A percentile compares a stretch with the other conserved stretches of the same genome.
Conservation (phyloP, 768 basidiomycete species). For the Mycena capillaripes region DNA sequence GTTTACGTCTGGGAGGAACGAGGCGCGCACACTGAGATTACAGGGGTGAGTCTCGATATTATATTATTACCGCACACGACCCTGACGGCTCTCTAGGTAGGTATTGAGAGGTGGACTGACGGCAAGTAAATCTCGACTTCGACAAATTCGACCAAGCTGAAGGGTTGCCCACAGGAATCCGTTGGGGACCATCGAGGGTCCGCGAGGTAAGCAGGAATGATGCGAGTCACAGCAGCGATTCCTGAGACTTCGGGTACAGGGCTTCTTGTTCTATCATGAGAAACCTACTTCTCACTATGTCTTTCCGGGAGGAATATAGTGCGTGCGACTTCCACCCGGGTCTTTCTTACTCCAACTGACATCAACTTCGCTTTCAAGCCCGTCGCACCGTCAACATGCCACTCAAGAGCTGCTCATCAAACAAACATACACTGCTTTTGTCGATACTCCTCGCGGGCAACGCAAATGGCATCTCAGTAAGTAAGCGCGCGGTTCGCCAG, state of each 20-base stretch:
- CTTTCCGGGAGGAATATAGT: conserved; percentile 57
- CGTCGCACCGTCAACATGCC: conserved; percentile 45
- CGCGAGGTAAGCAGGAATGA: conserved; percentile 70
- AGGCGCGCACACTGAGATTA: conserved; percentile 77
- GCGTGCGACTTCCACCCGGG: conserved; percentile 50
- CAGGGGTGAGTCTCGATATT: conserved; percentile 65
- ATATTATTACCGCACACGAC: background rate
- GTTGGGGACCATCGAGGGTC: conserved; percentile 87
- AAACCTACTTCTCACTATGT: conserved; percentile 65
- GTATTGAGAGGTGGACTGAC: conserved; percentile 88
- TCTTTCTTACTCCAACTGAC: conserved; percentile 21
- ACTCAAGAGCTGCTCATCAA: conserved; percentile 70
- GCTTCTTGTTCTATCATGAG: conserved; percentile 86
- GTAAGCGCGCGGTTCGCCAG: conserved; percentile 38
- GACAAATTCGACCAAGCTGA: background rate
- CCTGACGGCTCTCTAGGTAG: conserved; percentile 62
- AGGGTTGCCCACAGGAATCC: conserved; percentile 58
- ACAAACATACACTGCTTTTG: conserved; percentile 86
- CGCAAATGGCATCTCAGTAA: conserved; percentile 88
- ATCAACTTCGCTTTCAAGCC: conserved; percentile 22
- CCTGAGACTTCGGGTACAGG: conserved; percentile 55
- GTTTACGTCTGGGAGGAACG: conserved; percentile 92
- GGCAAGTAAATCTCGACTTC: conserved; percentile 54
- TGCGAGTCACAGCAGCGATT: background rate
- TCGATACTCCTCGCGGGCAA: conserved; percentile 74